Base-by-base conservation (phyloP, 163 green algal genomes). In the Trebouxiophyceae sp. region DNA sequence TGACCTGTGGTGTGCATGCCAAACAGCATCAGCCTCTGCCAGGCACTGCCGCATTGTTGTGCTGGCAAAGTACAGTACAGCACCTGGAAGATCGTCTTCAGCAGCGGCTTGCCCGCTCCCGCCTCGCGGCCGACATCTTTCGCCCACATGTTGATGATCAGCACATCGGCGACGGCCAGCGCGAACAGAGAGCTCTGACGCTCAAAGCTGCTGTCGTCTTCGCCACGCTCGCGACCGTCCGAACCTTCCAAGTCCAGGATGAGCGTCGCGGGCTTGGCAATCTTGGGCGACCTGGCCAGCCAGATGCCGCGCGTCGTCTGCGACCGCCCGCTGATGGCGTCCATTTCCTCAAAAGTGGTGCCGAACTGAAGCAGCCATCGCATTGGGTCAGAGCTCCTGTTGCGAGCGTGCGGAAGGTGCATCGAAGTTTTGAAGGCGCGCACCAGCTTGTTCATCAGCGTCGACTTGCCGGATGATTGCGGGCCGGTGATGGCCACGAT, bases 201-300 rank as follows among this genome's bases (percentile, higher is more conserved):
- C 77, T 99, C 94, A 80, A 98, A 99, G 33, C 87, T 89, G 23
- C 91, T 97, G 76, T 98, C 94, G 63, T 99, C 93, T 73, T 99
- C 94, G 33, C 94, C 94, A 3, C 94, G 73, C 74, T 99, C 94
- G 23, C 93, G 76, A 6, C 93, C 93, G 64, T 99, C 93, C 33
- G 76, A 93, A 28, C 93, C 93, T 73, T 98, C 93, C 45, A 99
- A 71, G 68, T 98, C 93, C 80, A 97, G 84, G 5, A 99, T 83
- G 20, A 99, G 68, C 1, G 90, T 96, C 32, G 62, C 45, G 1
- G 81, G 77, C 5, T 90, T 74, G 2, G 54, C 12, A 5, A 95
- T 57, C 69, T 93, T 93, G 12, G 79, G 67, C 0, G 85, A 83
- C 30, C 71, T 79, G 0, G 86, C 80, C 69, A 96, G 62, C 91